Evolutionary conservation across 2,329 filamentous ascomycete species (phyloP).

Genomic region (Nakataea oryzae): DNA sequence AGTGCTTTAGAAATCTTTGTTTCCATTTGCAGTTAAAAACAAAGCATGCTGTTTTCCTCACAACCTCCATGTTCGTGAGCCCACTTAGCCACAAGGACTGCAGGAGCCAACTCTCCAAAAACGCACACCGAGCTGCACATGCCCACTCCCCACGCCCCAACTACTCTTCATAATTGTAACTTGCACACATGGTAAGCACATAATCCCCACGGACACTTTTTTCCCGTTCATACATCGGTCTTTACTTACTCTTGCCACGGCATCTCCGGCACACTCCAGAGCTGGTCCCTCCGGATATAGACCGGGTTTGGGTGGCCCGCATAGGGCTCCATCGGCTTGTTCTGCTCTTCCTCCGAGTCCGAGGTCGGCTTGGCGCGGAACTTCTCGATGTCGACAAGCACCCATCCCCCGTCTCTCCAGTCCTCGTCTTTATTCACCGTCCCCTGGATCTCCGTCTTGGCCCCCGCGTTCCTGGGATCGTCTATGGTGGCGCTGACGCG

Average conservation of each 20-base stretch:
- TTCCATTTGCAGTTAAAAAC: too few relatives aligned
- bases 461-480: neutral
- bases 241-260: neutral
- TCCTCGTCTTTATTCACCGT: neutral
- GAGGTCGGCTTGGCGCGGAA: neutral
- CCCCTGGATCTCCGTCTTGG: neutral
- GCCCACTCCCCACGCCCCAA: too few relatives aligned
- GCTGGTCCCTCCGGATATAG: neutral
- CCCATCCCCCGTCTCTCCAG: neutral
- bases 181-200: too few relatives aligned
- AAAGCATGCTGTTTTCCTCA: too few relatives aligned
- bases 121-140: too few relatives aligned
- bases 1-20: too few relatives aligned
- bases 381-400: neutral
- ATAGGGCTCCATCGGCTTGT: neutral
- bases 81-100: too few relatives aligned
- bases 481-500: neutral
- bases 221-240: too few relatives aligned
- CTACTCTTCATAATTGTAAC: too few relatives aligned
- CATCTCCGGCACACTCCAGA: neutral
- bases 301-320: neutral
- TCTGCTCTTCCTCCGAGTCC: neutral
- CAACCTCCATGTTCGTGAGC: too few relatives aligned
- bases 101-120: too few relatives aligned
- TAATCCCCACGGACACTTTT: too few relatives aligned